Percentiles rank a stretch among this genome's conserved stretches.
Evolutionary conservation across 176 grass and related monocot genomes (phyloP).

Genomic region (Oropetium thomaeum): DNA sequence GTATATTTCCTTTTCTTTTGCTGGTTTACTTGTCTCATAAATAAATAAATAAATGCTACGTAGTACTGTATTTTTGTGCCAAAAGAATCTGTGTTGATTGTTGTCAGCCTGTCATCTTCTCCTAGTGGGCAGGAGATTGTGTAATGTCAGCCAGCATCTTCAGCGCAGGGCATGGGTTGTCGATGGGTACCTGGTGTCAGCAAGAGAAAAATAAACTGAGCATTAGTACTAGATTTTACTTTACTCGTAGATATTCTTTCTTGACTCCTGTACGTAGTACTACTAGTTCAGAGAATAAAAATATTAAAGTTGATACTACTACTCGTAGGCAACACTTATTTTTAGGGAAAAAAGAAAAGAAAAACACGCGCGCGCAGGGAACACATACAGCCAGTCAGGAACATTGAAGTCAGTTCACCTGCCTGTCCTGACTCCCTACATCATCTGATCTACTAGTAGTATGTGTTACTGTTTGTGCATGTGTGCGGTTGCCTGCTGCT

Average conservation of each 20-base stretch:
- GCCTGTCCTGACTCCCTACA: constrained; percentile 6
- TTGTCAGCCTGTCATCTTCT: constrained; percentile 23
- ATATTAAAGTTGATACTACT: too few species aligned
- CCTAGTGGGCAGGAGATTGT: constrained; percentile 48
- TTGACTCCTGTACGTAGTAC: too few species aligned
- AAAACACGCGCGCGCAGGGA: too few species aligned
- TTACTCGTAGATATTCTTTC: too few species aligned
- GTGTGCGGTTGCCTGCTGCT: constrained; percentile 27
- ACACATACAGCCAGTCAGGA: background rate
- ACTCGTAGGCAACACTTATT: too few species aligned
- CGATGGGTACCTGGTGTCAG: constrained; percentile 78
- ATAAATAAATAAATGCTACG: constrained; percentile 25
- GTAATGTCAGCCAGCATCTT: constrained; percentile 78
- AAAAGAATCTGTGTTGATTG: constrained; percentile 19
- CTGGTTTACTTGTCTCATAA: constrained; percentile 19
- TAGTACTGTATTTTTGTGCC: constrained; percentile 1
- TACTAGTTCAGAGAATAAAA: too few species aligned
- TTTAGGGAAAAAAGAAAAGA: too few species aligned
- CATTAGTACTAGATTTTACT: too few species aligned
- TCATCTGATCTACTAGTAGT: too few species aligned
- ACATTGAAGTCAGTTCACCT: constrained; percentile 35
- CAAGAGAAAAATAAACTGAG: background rate
- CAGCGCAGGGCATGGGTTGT: constrained; percentile 87
- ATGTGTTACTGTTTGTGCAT: constrained; percentile 36
- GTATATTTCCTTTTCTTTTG: background rate